Evolutionary conservation across 2,329 filamentous ascomycete genomes (phyloP).

Genomic region (Colletotrichum endophyticum): DNA sequence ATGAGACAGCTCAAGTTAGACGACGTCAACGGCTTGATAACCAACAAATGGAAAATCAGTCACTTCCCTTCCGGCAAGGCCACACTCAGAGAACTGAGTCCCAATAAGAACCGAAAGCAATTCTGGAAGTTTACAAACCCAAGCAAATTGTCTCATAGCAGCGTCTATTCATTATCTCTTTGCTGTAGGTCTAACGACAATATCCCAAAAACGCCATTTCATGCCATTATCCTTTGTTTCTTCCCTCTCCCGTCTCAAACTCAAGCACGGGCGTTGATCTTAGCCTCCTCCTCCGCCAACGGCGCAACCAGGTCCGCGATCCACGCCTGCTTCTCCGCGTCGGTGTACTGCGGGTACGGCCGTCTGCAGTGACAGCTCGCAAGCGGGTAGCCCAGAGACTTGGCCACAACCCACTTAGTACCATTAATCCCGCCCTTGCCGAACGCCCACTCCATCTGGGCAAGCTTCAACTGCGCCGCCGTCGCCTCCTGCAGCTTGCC

Average conservation of each 20-base stretch:
- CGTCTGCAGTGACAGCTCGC: constrained; percentile 56
- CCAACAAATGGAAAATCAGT: not conserved
- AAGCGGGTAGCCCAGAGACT: constrained; percentile 56
- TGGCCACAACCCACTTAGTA: constrained; percentile 64
- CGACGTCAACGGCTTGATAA: not conserved
- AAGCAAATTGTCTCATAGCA: not conserved
- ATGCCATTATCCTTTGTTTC: not conserved
- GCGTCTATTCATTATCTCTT: not conserved
- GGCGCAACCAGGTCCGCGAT: constrained; percentile 24
- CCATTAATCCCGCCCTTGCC: constrained; percentile 65
- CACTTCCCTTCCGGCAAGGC: not conserved
- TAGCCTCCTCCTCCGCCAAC: constrained; percentile 21
- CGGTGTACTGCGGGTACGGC: constrained; percentile 56
- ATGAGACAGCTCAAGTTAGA: not conserved
- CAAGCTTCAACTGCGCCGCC: constrained; percentile 54
- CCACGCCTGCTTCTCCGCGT: constrained; percentile 36
- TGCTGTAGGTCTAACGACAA: not conserved
- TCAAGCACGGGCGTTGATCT: not conserved
- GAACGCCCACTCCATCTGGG: constrained; percentile 60
- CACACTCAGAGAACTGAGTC: not conserved
- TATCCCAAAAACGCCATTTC: not conserved
- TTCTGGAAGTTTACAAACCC: fast-evolving
- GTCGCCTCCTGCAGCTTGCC: constrained; percentile 54
- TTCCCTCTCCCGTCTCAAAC: not conserved
- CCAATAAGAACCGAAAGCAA: fast-evolving